Base-by-base conservation (phyloP, 2,329 filamentous ascomycete genomes). In the Talaromyces verruculosus region DNA sequence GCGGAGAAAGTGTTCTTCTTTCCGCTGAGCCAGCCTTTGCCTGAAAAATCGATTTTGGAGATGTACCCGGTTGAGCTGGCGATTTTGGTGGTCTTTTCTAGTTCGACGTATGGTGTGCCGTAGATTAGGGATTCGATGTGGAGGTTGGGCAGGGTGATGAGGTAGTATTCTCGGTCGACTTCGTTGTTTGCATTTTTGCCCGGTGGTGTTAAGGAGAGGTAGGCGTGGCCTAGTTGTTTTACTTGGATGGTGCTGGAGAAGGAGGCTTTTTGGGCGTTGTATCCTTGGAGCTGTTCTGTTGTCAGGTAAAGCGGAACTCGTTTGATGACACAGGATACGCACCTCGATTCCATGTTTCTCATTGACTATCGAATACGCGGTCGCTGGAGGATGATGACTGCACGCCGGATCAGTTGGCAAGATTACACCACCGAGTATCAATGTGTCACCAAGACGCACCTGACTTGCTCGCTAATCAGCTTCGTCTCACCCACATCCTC, bases 231-330 rank as follows among this genome's bases (percentile, higher is more conserved):
- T 71, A 96, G 90, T 81, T 96, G 92, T 84, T 96, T 97, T 75
- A 99, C 90, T 74, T 94, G 91, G 78, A 98, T 97, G 53, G 94
- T 97, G 71, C 90, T 89, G 68, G 91, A 91, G 80, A 99, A 97
- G 17, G 92, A 96, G 3, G 94, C 93, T 79, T 97, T 98, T 76
- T 98, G 95, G 17, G 91, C 94, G 74, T 98, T 97, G 82, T 97
- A 97, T 63, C 94, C 94, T 81, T 88, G 84, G 25, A 89, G 77
- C 72, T 82, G 71, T 59, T 33, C 13, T 45, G 13, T 53, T 37
- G 37, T 58, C 22, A 60, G 41, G 11, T 19, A 39, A n/a, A 45
- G n/a, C 15, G 33, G 6, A 15, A 17, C 10, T 35, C 2, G 10
- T 37, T 17, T 2, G 1, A 15, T 8, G 19, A 37, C 10, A 15